phyloP scores from a whole-genome alignment of 257 asterid genomes.

The Solanum lycopersicoides region DNA sequence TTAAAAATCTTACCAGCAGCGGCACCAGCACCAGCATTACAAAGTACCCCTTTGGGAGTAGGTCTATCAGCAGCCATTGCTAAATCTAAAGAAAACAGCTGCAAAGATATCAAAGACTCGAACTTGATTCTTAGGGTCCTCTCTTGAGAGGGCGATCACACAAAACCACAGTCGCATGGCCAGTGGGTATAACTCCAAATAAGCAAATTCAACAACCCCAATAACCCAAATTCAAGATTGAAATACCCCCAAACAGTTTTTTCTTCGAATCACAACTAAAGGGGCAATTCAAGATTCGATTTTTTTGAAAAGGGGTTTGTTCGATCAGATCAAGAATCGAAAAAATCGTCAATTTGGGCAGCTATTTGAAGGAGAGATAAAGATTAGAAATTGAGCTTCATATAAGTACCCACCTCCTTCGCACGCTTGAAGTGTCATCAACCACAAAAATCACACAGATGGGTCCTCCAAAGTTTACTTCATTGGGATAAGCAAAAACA shows the following conservation, averaged over 20 bases:
- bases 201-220: background rate
- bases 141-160: constrained; percentile 67
- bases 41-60: constrained; percentile 58
- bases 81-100: constrained; percentile 7
- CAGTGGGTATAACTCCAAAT: constrained; percentile 32
- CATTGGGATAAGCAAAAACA: background rate
- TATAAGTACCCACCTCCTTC: background rate
- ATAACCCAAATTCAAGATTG: background rate
- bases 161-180: constrained; percentile 86
- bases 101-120: constrained; percentile 1
- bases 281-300: background rate
- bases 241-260: background rate
- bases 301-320: background rate
- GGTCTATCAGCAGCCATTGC: constrained; percentile 53
- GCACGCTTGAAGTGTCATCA: background rate
- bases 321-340: constrained; percentile 24
- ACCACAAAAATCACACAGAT: constrained; percentile 5
- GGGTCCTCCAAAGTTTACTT: constrained; percentile 11
- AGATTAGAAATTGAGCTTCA: background rate
- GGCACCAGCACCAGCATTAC: constrained; percentile 96
- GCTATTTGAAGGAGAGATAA: background rate
- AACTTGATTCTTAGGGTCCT: constrained; percentile 33
- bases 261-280: background rate
- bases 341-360: background rate
- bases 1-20: constrained; percentile 64